These are phyloP conservation scores for Arthrocladium fulminans DNA, from an alignment of 2,329 filamentous ascomycete genomes.

Conservation along the genomic window DNA sequence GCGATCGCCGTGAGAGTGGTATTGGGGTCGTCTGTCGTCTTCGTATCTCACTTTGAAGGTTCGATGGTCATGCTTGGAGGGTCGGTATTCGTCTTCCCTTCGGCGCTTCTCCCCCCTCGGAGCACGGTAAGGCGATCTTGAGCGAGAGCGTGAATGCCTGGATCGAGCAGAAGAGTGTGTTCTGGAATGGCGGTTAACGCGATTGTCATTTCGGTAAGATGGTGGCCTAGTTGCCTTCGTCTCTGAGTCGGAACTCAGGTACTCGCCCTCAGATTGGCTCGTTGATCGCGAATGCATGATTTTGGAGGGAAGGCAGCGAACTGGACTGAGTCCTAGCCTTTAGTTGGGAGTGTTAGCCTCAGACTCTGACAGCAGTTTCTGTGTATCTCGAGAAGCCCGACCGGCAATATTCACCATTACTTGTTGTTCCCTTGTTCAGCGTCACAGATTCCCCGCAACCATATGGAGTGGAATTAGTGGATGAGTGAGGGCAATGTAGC, in stretches of 20 bases:
- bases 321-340: slow-evolving; percentile 22
- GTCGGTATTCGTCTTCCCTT: slow-evolving; percentile 31
- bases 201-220: slow-evolving; percentile 64
- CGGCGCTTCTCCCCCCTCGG: slow-evolving; percentile 35
- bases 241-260: slow-evolving; percentile 63
- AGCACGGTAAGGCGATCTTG: slow-evolving; percentile 35
- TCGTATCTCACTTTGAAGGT: slow-evolving; percentile 31
- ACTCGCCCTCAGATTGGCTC: slow-evolving; percentile 81
- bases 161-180: slow-evolving; percentile 42
- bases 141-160: slow-evolving; percentile 26
- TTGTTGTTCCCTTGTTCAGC: neutral
- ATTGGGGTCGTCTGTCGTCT: slow-evolving; percentile 31
- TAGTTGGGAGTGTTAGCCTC: slow-evolving; percentile 22
- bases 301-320: slow-evolving; percentile 19
- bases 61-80: slow-evolving; percentile 24
- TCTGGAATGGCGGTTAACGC: slow-evolving; percentile 92
- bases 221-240: slow-evolving; percentile 79
- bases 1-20: slow-evolving; percentile 42
- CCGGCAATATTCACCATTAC: slow-evolving; percentile 21
- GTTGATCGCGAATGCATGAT: slow-evolving; percentile 44
- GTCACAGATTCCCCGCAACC: neutral
- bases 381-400: slow-evolving; percentile 24
- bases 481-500: too few relatives aligned
- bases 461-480: neutral
- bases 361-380: slow-evolving; percentile 16